Evolutionary conservation across 129 eudicot genomes (phyloP).

Genomic region (Cynara cardunculus): DNA sequence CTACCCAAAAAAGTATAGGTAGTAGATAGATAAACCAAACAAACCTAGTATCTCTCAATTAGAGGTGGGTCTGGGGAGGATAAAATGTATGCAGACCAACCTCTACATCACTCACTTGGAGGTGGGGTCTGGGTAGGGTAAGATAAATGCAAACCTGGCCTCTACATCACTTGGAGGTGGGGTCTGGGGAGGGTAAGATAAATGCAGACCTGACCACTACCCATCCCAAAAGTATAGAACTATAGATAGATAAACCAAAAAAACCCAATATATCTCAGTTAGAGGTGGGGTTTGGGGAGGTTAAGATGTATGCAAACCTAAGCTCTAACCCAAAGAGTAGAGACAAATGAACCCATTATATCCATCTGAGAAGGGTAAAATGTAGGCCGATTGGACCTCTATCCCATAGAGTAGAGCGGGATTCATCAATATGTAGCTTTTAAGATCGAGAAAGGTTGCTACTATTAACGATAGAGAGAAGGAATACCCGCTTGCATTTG

Average conservation of each 20-base stretch:
- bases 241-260: too few relatives aligned
- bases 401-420: background rate
- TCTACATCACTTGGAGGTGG: too few relatives aligned
- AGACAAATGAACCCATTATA: background rate
- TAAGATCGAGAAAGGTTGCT: background rate
- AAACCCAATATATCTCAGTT: background rate
- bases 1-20: background rate
- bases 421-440: background rate
- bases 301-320: background rate
- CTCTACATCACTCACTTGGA: too few relatives aligned
- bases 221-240: too few relatives aligned
- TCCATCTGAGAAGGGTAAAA: background rate
- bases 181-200: background rate
- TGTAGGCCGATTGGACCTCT: background rate
- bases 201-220: too few relatives aligned
- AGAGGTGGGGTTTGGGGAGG: background rate
- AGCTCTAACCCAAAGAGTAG: background rate
- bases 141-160: too few relatives aligned
- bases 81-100: background rate
- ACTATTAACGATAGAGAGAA: background rate
- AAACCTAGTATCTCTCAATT: too few relatives aligned
- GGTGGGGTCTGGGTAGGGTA: too few relatives aligned
- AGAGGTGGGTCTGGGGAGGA: background rate
- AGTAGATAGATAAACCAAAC: too few relatives aligned
- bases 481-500: conserved; percentile 51